Base-by-base conservation (phyloP, 2,329 filamentous ascomycete species). In the Ceratocystis colombiana region DNA sequence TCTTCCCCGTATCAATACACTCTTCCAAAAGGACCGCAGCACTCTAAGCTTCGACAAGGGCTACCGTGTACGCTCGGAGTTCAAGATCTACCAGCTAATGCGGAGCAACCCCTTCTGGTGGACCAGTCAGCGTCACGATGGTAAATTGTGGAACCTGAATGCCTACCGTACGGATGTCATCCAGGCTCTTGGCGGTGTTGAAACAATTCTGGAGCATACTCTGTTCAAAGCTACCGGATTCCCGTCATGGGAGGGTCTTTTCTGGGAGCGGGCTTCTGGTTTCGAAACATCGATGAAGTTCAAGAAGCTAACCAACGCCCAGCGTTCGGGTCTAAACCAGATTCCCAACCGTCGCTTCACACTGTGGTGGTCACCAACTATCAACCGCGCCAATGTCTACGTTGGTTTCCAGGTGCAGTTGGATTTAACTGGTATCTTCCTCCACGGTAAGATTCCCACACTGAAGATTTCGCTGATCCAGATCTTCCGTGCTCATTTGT, bases 101-200 rank as follows among this genome's bases (percentile, higher is more conserved):
- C 96, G 96, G 84, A 95, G 88, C 77, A 96, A 97, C 74, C 94
- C 94, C 0, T 97, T 97, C 81, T 96, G 92, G 91, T 99, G 94
- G 94, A 99, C 94, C 3, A 96, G 89, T 72, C 93, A 97, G 76
- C 83, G 94, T 48, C 95, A 99, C 72, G 94, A 99, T 72, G 94
- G 94, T 73, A 97, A 97, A 73, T 77, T 99, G 3, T 99, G 94
- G 94, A 96, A 96, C 70, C 76, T 99, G 65, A 97, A 97, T 70
- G 89, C 90, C 0, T 96, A 97, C 77, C 82, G 94, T 69, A 96
- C 94, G 5, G 94, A 99, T 78, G 91, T 96, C 8, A 99, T 99
- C 67, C 94, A 97, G 74, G 92, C 93, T 0, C 78, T 96, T 61
- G 93, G 93, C 73, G 92, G 92, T 86, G 94, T 99, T 6, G 94